These are phyloP conservation scores for Rhododendron ovatum DNA, from an alignment of 148 eudicot genomes.

Conservation along the genomic window DNA sequence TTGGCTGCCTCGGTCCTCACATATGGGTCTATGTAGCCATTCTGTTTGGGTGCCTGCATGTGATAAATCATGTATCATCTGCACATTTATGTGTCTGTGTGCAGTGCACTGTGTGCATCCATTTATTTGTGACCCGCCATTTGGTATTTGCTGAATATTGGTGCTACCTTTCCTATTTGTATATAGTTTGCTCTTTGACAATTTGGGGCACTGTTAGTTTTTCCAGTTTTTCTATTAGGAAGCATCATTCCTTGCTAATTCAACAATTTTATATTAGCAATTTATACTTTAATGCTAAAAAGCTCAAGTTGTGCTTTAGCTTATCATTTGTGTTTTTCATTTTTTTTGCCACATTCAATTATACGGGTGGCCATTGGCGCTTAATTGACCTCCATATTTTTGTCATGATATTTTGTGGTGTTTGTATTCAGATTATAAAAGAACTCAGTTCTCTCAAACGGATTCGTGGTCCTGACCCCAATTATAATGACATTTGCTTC, in stretches of 20 bases:
- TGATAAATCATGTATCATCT: background rate
- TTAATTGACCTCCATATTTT: background rate
- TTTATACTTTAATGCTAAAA: background rate
- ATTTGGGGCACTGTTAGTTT: background rate
- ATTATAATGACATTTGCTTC: slow-evolving; percentile 85
- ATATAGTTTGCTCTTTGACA: background rate
- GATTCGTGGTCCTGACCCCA: slow-evolving; percentile 87
- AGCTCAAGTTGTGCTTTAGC: background rate
- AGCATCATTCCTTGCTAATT: background rate
- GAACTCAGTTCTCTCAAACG: slow-evolving; percentile 61
- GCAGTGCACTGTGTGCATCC: background rate
- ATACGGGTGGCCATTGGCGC: background rate
- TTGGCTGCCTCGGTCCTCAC: background rate
- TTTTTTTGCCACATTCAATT: background rate
- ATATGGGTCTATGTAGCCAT: background rate
- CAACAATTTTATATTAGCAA: background rate
- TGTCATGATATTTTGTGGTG: background rate
- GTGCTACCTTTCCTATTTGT: background rate
- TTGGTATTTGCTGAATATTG: background rate
- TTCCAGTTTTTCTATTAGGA: background rate
- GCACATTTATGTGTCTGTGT: background rate
- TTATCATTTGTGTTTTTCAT: background rate
- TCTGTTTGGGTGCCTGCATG: background rate
- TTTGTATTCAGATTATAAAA: slow-evolving; percentile 50
- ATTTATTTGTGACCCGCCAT: background rate